phyloP scores from a whole-genome alignment of 2,329 filamentous ascomycete species.

The Xenoacremonium recifei region DNA sequence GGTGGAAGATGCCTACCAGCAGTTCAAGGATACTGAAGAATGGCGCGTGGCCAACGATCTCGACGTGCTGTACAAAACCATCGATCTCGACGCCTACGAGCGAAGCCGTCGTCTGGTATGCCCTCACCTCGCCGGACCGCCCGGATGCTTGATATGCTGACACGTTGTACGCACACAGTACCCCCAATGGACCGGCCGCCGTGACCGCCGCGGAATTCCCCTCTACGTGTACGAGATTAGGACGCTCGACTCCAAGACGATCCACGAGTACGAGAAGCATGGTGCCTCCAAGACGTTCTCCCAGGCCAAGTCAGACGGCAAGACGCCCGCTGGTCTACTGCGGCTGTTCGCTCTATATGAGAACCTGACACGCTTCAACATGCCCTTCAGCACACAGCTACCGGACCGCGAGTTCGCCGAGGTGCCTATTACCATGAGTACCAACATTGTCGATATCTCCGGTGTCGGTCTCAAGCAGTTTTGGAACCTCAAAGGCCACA shows the following conservation, averaged over 20 bases:
- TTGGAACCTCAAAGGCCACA: conserved; percentile 90
- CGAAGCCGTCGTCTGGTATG: conserved; percentile 71
- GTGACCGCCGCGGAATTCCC: conserved; percentile 87
- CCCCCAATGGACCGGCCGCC: conserved; percentile 90
- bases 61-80: conserved; percentile 78
- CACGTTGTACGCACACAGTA: conserved; percentile 54
- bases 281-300: conserved; percentile 54
- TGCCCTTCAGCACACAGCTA: conserved; percentile 80
- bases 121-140: conserved; percentile 12
- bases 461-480: conserved; percentile 89
- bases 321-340: conserved; percentile 72
- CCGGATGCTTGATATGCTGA: conserved; percentile 8
- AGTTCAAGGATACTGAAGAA: conserved; percentile 85
- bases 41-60: conserved; percentile 82
- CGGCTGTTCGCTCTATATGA: conserved; percentile 92
- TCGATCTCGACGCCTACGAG: conserved; percentile 83
- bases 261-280: conserved; percentile 73
- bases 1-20: conserved; percentile 71
- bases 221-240: conserved; percentile 89
- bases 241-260: conserved; percentile 77
- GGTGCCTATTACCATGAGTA: conserved; percentile 88
- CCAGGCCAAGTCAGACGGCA: conserved; percentile 63
- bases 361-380: conserved; percentile 81
- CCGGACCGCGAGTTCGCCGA: conserved; percentile 67
- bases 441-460: conserved; percentile 92